Conservation (phyloP, 1,284 basidiomycete genomes). For the Ganoderma sp. region DNA sequence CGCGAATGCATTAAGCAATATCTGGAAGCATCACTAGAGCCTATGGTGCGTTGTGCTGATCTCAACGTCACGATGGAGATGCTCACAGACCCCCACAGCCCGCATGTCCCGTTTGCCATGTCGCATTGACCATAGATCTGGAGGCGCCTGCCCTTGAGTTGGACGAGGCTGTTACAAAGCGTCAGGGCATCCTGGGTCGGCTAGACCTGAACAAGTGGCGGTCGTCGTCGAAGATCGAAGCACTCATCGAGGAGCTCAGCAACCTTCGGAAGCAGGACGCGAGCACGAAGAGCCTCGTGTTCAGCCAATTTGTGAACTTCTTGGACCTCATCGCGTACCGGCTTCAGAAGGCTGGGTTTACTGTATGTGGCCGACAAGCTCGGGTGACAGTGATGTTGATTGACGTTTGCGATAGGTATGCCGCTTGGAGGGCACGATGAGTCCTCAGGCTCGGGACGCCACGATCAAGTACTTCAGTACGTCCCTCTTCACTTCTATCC, state of each 20-base stretch:
- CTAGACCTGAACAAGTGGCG: slow-evolving; percentile 91
- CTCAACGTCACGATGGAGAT: slow-evolving; percentile 8
- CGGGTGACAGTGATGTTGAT: not conserved
- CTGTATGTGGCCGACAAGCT: slow-evolving; percentile 51
- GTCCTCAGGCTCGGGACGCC: slow-evolving; percentile 92
- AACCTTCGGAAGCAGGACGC: slow-evolving; percentile 85
- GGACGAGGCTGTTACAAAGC: slow-evolving; percentile 64
- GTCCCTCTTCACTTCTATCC: slow-evolving; percentile 36
- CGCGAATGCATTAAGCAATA: slow-evolving; percentile 97
- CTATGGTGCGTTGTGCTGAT: slow-evolving; percentile 54
- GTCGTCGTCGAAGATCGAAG: slow-evolving; percentile 97
- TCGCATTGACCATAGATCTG: slow-evolving; percentile 92
- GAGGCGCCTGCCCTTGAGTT: slow-evolving; percentile 92
- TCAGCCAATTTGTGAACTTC: slow-evolving; percentile 93
- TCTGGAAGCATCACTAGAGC: slow-evolving; percentile 77
- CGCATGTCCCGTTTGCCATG: slow-evolving; percentile 94
- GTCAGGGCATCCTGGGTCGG: slow-evolving; percentile 94
- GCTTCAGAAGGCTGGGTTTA: slow-evolving; percentile 90
- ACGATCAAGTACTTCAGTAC: slow-evolving; percentile 94
- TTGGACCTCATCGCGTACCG: slow-evolving; percentile 92
- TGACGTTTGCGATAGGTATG: slow-evolving; percentile 69
- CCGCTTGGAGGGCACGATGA: slow-evolving; percentile 96
- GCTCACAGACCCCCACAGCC: slow-evolving; percentile 57
- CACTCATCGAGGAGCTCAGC: slow-evolving; percentile 91
- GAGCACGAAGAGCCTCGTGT: slow-evolving; percentile 97